Percentiles rank a stretch among this genome's conserved stretches.
phyloP scores from a whole-genome alignment of 306 rosid genomes.

The Citrullus colocynthis region DNA sequence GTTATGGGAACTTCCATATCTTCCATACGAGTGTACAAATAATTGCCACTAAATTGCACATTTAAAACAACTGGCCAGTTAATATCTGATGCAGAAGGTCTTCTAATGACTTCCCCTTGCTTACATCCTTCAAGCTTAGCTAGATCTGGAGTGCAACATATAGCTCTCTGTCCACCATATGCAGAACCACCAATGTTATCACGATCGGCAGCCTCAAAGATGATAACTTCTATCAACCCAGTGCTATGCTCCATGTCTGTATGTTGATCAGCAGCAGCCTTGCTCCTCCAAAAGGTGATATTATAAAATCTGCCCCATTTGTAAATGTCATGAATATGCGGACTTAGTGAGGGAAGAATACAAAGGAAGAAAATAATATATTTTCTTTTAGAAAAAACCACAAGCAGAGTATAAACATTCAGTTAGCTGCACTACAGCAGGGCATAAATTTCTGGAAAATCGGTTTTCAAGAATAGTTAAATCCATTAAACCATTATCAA shows the following conservation, averaged over 20 bases:
- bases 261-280: constrained; percentile 35
- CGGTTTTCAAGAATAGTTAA: neutral
- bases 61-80: constrained; percentile 70
- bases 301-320: constrained; percentile 51
- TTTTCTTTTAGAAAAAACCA: neutral
- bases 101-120: constrained; percentile 83
- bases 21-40: constrained; percentile 20
- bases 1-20: constrained; percentile 33
- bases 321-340: constrained; percentile 13
- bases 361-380: neutral
- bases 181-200: constrained; percentile 90
- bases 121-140: constrained; percentile 85
- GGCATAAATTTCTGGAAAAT: neutral
- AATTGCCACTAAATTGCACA: constrained; percentile 36
- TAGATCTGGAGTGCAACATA: constrained; percentile 89
- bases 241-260: constrained; percentile 30
- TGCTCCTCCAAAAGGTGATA: constrained; percentile 63
- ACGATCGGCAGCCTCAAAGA: constrained; percentile 93
- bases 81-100: constrained; percentile 57
- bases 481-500: neutral
- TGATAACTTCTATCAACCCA: constrained; percentile 51
- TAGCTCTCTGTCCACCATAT: constrained; percentile 90
- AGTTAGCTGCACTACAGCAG: neutral
- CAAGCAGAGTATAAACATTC: neutral
- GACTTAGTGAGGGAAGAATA: neutral